These are phyloP conservation scores for Eruca vesicaria DNA, from an alignment of 441 rosid species.

Conservation along the genomic window DNA sequence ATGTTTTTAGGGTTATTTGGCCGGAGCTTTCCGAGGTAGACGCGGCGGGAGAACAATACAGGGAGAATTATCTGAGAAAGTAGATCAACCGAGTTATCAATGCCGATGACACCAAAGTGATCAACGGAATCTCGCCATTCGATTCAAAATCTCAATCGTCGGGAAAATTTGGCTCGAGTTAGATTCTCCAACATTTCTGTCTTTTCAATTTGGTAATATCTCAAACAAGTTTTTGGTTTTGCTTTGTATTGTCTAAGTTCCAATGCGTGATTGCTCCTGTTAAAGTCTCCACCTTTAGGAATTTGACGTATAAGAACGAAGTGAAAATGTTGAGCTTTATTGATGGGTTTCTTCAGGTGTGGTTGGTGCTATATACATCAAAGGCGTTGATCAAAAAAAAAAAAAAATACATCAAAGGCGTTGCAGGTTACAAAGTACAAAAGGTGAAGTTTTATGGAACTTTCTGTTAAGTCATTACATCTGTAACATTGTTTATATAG, in stretches of 20 bases:
- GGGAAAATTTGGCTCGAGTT: conserved; percentile 60
- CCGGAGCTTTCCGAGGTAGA: conserved; percentile 96
- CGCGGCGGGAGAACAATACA: conserved; percentile 85
- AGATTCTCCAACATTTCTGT: too few species aligned
- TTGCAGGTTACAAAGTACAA: conserved; percentile 82
- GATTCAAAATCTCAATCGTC: conserved; percentile 61
- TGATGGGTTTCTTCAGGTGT: conserved; percentile 57
- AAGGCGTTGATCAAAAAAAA: conserved; percentile 94
- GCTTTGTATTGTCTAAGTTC: not conserved
- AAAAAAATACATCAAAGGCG: conserved; percentile 92
- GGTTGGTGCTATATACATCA: conserved; percentile 91
- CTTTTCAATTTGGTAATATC: too few species aligned
- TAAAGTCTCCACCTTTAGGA: not conserved
- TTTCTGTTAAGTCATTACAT: not conserved
- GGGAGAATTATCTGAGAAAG: conserved; percentile 66
- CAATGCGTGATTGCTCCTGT: not conserved
- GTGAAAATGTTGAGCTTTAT: conserved; percentile 19
- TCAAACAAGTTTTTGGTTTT: not conserved
- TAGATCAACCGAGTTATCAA: conserved; percentile 67
- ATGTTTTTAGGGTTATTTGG: too few species aligned
- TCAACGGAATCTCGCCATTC: conserved; percentile 59
- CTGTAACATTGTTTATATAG: conserved; percentile 34
- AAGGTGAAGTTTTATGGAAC: conserved; percentile 45
- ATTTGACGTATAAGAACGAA: not conserved
- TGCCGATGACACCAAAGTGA: too few species aligned